Percentiles rank a stretch among this genome's conserved stretches.
phyloP scores from a whole-genome alignment of 352 stramenopile species.

The Pythium sukuiense region DNA sequence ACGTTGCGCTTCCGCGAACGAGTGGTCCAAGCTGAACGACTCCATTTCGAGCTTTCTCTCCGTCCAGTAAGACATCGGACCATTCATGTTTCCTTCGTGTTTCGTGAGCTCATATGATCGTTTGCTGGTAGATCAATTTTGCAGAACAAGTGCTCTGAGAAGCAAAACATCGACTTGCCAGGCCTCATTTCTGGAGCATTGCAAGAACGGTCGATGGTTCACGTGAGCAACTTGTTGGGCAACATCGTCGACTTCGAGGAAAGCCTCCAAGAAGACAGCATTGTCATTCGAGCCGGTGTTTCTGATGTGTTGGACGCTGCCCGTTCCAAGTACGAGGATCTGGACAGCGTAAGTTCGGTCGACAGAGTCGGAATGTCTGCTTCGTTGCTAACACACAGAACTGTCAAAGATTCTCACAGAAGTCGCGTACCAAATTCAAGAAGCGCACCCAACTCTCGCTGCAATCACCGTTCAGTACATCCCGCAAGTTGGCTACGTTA shows the following conservation, averaged over 20 bases:
- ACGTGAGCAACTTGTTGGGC: constrained; percentile 76
- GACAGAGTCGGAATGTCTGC: background rate
- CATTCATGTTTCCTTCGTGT: constrained; percentile 23
- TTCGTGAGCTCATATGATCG: background rate
- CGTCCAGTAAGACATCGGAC: constrained; percentile 42
- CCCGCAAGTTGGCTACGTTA: constrained; percentile 85
- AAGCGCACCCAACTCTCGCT: constrained; percentile 62
- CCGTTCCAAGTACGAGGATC: constrained; percentile 68
- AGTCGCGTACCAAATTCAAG: constrained; percentile 80
- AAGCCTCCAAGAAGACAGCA: constrained; percentile 50
- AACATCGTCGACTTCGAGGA: constrained; percentile 87
- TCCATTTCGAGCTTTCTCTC: constrained; percentile 63
- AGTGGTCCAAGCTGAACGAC: constrained; percentile 65
- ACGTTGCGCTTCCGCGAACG: constrained; percentile 56
- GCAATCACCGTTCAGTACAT: constrained; percentile 87
- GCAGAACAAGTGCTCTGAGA: constrained; percentile 10
- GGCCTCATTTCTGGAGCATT: constrained; percentile 35
- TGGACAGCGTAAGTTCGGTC: constrained; percentile 67
- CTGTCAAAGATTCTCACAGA: constrained; percentile 69
- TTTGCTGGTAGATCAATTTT: constrained; percentile 15
- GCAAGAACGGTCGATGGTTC: constrained; percentile 43
- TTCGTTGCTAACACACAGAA: background rate
- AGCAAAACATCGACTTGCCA: constrained; percentile 18
- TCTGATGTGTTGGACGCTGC: constrained; percentile 71
- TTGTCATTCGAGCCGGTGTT: constrained; percentile 73